Conservation (phyloP, 192 early-diverging fungal species). For the Coemansia sp. region DNA sequence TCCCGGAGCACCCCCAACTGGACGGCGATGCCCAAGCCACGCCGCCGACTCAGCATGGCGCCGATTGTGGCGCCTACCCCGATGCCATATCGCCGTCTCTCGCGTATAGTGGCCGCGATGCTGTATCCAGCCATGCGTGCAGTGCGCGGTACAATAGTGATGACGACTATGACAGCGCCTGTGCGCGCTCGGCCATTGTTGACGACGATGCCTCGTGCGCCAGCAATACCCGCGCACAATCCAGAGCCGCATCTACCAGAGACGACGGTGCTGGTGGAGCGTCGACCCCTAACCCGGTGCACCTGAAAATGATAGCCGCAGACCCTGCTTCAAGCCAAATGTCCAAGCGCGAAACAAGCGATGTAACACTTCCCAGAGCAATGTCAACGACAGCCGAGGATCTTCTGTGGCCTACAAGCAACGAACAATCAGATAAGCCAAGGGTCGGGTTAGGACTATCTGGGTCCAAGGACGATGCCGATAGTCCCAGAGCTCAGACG, state of each 20-base stretch:
- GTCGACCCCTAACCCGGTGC: background rate
- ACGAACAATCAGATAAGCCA: background rate
- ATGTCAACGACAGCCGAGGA: background rate
- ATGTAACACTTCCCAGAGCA: slow-evolving; percentile 6
- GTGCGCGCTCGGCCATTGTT: background rate
- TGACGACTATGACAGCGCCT: background rate
- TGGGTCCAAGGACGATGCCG: background rate
- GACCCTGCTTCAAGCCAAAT: background rate
- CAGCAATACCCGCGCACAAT: slow-evolving; percentile 9
- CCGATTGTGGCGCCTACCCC: background rate
- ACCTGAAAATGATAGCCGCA: background rate
- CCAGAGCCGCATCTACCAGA: background rate
- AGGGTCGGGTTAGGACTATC: background rate
- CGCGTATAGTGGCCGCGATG: background rate
- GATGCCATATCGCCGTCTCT: background rate
- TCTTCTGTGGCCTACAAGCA: background rate
- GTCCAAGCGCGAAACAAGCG: background rate
- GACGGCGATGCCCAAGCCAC: background rate
- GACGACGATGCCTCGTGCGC: background rate
- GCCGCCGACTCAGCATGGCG: background rate
- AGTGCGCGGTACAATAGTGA: slow-evolving; percentile 5
- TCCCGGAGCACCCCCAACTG: background rate
- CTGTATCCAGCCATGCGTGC: background rate
- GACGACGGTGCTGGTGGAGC: background rate
- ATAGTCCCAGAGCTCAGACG: background rate